Conservation (phyloP, 768 basidiomycete species). For the Cantharellus anzutake region DNA sequence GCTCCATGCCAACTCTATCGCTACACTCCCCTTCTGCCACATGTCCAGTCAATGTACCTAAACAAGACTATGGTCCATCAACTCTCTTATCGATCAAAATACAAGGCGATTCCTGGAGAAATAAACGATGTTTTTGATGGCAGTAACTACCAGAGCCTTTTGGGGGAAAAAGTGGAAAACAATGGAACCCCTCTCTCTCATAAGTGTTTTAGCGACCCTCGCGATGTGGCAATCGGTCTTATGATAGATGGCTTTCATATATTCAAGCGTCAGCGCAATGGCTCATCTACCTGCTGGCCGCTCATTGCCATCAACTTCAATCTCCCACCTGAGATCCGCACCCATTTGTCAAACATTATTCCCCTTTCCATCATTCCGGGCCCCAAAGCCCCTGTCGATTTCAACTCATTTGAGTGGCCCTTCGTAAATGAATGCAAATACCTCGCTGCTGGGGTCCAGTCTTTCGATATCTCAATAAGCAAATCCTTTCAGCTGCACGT, state of each 20-base stretch:
- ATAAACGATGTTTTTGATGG: conserved; percentile 23
- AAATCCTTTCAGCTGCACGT: conserved; percentile 16
- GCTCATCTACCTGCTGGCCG: conserved; percentile 20
- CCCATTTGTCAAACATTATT: conserved; percentile 20
- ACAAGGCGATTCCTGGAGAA: conserved; percentile 9
- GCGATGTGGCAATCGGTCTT: conserved; percentile 26
- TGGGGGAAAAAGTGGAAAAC: conserved; percentile 12
- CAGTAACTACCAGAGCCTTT: conserved; percentile 15
- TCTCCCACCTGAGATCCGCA: conserved; percentile 22
- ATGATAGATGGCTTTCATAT: conserved; percentile 26
- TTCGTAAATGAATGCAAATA: conserved; percentile 20
- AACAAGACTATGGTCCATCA: conserved; percentile 11
- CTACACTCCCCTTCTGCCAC: conserved; percentile 24
- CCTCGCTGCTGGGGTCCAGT: conserved; percentile 17
- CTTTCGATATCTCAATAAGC: conserved; percentile 16
- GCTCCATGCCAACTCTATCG: conserved; percentile 16
- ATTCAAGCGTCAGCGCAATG: conserved; percentile 16
- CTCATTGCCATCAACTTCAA: conserved; percentile 27
- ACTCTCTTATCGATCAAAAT: conserved; percentile 17
- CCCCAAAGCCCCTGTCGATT: conserved; percentile 23
- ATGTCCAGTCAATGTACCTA: conserved; percentile 15
- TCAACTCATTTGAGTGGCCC: conserved; percentile 22
- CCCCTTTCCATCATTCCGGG: conserved; percentile 28
- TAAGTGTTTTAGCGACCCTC: conserved; percentile 20
- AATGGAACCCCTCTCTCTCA: conserved; percentile 14